Evolutionary conservation across 31 red algal genomes (phyloP).

Genomic region (Porphyra umbilicalis): DNA sequence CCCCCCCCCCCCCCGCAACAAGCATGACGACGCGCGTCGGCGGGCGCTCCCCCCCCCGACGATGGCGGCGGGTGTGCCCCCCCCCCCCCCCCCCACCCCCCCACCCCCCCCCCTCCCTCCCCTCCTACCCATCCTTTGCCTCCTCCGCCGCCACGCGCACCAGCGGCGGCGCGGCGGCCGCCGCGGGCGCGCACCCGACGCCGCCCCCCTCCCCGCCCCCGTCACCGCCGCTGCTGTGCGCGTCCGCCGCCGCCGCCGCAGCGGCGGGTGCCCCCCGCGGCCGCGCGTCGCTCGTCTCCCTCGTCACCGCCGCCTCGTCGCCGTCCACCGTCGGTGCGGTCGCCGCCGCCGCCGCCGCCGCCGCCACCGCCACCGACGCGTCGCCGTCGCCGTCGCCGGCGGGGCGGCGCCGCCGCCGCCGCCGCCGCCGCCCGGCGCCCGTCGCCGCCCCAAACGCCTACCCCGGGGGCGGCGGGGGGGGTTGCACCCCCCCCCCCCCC

Average conservation of each 20-base stretch:
- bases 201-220: no score
- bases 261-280: neutral
- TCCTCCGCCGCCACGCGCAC: neutral
- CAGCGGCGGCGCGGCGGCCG: neutral
- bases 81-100: neutral
- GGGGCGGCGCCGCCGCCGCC: neutral
- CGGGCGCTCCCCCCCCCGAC: neutral
- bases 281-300: neutral
- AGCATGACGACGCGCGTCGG: no score
- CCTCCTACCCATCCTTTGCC: neutral
- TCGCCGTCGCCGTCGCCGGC: no score
- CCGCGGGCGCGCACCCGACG: no score
- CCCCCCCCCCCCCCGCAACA: no score
- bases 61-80: neutral
- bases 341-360: neutral
- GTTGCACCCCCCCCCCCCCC: no score
- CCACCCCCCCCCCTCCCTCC: neutral
- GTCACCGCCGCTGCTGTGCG: no score
- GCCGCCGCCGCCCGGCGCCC: neutral
- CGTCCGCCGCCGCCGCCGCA: neutral
- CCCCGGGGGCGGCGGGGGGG: no score
- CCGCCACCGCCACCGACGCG: neutral
- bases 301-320: neutral
- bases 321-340: neutral
- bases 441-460: no score